Conservation (phyloP, 108 stramenopile genomes). For the Nitzschia sp. region DNA sequence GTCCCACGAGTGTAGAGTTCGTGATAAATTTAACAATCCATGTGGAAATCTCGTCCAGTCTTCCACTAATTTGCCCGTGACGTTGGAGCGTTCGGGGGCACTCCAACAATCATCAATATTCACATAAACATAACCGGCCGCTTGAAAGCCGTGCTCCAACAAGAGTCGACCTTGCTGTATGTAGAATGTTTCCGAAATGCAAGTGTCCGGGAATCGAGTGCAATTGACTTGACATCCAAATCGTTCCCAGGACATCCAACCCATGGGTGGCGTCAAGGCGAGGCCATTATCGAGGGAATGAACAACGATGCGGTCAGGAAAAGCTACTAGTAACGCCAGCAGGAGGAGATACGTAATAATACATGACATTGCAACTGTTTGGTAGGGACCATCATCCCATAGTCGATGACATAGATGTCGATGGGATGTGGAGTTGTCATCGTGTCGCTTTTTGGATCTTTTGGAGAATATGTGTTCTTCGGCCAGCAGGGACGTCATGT, state of each 20-base stretch:
- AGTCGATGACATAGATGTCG: no score
- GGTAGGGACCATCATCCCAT: no score
- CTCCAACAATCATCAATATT: slow-evolving; percentile 74
- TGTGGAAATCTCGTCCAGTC: slow-evolving; percentile 50
- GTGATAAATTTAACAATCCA: slow-evolving; percentile 39
- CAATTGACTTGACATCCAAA: slow-evolving; percentile 45
- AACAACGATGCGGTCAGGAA: background rate
- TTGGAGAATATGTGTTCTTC: no score
- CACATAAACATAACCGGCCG: slow-evolving; percentile 55
- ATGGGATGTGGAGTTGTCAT: no score
- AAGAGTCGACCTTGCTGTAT: slow-evolving; percentile 18
- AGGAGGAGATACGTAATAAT: no score
- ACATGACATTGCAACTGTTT: no score
- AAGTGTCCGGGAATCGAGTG: no score
- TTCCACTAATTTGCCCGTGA: slow-evolving; percentile 33
- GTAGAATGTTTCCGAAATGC: slow-evolving; percentile 32
- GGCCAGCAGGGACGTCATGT: no score
- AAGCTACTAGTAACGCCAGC: no score
- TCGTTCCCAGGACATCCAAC: slow-evolving; percentile 47
- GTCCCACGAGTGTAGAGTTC: slow-evolving; percentile 44
- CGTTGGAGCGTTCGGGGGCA: slow-evolving; percentile 7
- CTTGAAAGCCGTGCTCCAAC: slow-evolving; percentile 13
- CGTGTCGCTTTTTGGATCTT: no score
- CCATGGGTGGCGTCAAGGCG: slow-evolving; percentile 50
- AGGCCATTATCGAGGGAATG: slow-evolving; percentile 33